Conservation (phyloP, 2,329 filamentous ascomycete genomes). For the Colletotrichum horii region DNA sequence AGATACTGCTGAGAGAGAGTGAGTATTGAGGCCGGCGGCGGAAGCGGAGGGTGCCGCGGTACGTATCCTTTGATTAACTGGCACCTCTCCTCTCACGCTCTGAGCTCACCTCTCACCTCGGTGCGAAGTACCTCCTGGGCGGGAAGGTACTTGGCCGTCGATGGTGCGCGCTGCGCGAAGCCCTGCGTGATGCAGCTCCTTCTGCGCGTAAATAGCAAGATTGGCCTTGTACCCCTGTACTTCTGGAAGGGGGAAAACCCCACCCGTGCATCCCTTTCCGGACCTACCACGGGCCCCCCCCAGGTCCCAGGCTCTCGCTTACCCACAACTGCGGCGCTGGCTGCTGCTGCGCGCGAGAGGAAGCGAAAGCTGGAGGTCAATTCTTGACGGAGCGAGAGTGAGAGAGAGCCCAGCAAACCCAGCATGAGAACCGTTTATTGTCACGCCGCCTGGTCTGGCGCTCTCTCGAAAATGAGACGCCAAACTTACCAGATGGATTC, state of each 20-base stretch:
- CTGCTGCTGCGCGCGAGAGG: slow-evolving; percentile 22
- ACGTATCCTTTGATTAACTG: background rate
- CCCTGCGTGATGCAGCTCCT: background rate
- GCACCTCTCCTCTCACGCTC: background rate
- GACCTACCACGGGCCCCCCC: background rate
- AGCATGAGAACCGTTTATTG: slow-evolving; percentile 27
- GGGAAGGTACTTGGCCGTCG: background rate
- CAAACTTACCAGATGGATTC: slow-evolving; percentile 39
- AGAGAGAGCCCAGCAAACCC: slow-evolving; percentile 23
- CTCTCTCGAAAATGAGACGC: slow-evolving; percentile 37
- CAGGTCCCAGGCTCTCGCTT: slow-evolving; percentile 13
- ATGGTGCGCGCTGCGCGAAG: background rate
- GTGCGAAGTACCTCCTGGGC: background rate
- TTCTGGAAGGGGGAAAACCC: slow-evolving; percentile 6
- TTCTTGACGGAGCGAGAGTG: slow-evolving; percentile 13
- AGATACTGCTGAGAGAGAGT: background rate
- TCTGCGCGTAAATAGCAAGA: background rate
- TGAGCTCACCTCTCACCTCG: background rate
- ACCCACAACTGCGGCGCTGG: slow-evolving; percentile 21
- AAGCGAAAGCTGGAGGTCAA: slow-evolving; percentile 25
- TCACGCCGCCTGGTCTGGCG: slow-evolving; percentile 26
- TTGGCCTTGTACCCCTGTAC: slow-evolving; percentile 10
- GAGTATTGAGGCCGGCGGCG: background rate
- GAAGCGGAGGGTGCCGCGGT: slow-evolving; percentile 7
- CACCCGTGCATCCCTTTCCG: slow-evolving; percentile 19